Base-by-base conservation (phyloP, 1,284 basidiomycete genomes). In the Austroboletus niveus region DNA sequence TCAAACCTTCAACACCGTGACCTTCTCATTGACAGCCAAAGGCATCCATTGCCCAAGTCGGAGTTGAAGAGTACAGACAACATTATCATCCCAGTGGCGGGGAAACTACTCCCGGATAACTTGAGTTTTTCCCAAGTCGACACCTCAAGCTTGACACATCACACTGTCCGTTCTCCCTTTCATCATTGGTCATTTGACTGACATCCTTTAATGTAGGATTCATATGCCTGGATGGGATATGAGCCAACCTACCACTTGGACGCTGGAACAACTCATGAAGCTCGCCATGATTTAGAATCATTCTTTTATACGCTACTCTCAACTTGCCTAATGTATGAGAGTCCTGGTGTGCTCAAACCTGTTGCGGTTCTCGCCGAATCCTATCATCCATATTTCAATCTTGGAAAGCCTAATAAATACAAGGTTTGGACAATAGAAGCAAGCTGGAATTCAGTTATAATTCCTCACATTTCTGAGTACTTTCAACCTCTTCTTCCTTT, bases 141-240 rank as follows among this genome's bases (percentile, higher is more conserved):
- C 17, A 17, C 17, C 9, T 29, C 44, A 15, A 56, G 22, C n/a
- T 45, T 42, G 8, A 40, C 46, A 24, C 41, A 52, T 1, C 6
- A 4, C 6, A 55, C n/a, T 8, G 45, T 57, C 14, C 2, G 14
- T 45, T 20, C 9, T 40, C 29, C 9, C 9, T 24, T 8, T 31
- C 11, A 30, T 36, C 24, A 29, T 17, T 44, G 14, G 35, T 36
- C 15, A 6, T n/a, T 36, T 6, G 8, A 36, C 15, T 36, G 6
- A 14, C 15, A 47, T 14, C 4, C 17, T 17, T 17, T 45, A 7
- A 10, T 4, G 5, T n/a, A 51, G 55, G 42, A 47, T 9, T 51
- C 32, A 0, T 57, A 46, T 50, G 49, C 51, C 1, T 56, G 56
- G 54, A 57, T 57, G 56, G 55, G 46, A 2, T 7, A 35, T 1